phyloP scores from a whole-genome alignment of 345 rosid species.

The Trapa incisa region DNA sequence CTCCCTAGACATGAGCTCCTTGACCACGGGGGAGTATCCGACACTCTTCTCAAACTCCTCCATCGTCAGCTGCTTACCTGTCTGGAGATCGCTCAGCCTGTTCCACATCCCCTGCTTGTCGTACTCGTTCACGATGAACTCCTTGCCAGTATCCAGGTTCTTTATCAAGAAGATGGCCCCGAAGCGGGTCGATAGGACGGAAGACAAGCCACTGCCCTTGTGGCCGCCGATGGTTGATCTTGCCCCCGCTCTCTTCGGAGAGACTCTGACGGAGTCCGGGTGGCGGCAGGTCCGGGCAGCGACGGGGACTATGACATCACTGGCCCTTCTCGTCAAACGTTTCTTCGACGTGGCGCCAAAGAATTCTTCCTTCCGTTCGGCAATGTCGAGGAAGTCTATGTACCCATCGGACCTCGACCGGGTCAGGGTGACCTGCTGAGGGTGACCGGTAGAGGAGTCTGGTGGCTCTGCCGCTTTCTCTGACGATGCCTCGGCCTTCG shows the following conservation, averaged over 20 bases:
- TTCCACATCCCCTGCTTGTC: slow-evolving; percentile 78
- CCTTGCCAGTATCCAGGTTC: slow-evolving; percentile 84
- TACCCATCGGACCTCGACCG: slow-evolving; percentile 67
- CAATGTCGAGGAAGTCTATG: slow-evolving; percentile 34
- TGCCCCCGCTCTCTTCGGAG: slow-evolving; percentile 11
- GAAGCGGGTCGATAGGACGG: slow-evolving; percentile 23
- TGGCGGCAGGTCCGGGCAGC: slow-evolving; percentile 27
- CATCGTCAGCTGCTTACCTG: slow-evolving; percentile 82
- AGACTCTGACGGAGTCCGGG: slow-evolving; percentile 28
- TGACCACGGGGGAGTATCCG: slow-evolving; percentile 72
- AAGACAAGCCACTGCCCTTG: slow-evolving; percentile 11
- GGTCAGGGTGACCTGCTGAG: slow-evolving; percentile 25
- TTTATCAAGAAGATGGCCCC: slow-evolving; percentile 74
- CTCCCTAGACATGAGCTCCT: slow-evolving; percentile 75
- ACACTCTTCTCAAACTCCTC: slow-evolving; percentile 81
- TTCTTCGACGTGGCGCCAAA: slow-evolving; percentile 54
- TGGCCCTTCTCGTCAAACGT: slow-evolving; percentile 47
- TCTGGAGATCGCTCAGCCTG: slow-evolving; percentile 78
- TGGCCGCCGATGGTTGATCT: slow-evolving; percentile 9
- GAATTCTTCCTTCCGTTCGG: slow-evolving; percentile 54
- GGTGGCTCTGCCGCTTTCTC: slow-evolving; percentile 5
- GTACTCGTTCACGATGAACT: slow-evolving; percentile 71
- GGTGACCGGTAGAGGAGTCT: slow-evolving; percentile 9
- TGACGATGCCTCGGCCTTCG: neutral
- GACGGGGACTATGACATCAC: slow-evolving; percentile 29